Evolutionary conservation across 768 basidiomycete species (phyloP), one percentile per base, ranked within the genome.

Genomic region (Tricholoma furcatifolium): DNA sequence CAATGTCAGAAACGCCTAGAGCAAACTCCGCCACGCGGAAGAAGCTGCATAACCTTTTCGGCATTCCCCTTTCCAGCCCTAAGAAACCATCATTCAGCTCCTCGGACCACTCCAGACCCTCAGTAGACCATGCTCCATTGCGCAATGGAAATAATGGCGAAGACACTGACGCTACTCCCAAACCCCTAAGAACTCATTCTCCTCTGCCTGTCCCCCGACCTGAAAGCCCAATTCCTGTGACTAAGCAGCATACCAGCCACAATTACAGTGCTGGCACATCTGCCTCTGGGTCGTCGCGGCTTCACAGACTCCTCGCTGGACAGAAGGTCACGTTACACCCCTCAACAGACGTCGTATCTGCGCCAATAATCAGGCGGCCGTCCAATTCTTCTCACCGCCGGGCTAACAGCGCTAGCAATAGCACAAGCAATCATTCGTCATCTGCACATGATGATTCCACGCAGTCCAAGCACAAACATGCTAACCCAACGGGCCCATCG

Each of bases 1-100:
- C 65, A 47, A 59, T 59, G 36, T 63, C 70, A 2, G 53, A 67
- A 30, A 67, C 71, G 35, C 65, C 72, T 20, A 75, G 74, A 56
- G 64, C 69, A 14, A 27, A 7, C 27, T 70, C 74, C 12, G 62
- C 60, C 24, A 56, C 75, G 6, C 73, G 72, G 42, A 68, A 69
- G 59, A 77, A 73, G 58, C 63, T 77, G 0, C 75, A 78, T 50
- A 73, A 73, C 39, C 63, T 81, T 23, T 81, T 81, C 59, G 74
- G 73, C 12, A 73, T 78, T 9, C 67, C 74, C 18, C 63, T 76
- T 4, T 54, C 67, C 30, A 63, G 63, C 35, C 70, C 73, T 17
- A 70, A 67, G 54, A 74, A 75, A 43, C 61, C 71, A 3, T 71
- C 74, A 60, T 62, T 75, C 66, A 50, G 50, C 66, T 57, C 70